A percentile compares a stretch with the other conserved stretches of the same genome.
phyloP scores from a whole-genome alignment of 2,329 filamentous ascomycete genomes.

The Phaeosphaeriaceae sp. region DNA sequence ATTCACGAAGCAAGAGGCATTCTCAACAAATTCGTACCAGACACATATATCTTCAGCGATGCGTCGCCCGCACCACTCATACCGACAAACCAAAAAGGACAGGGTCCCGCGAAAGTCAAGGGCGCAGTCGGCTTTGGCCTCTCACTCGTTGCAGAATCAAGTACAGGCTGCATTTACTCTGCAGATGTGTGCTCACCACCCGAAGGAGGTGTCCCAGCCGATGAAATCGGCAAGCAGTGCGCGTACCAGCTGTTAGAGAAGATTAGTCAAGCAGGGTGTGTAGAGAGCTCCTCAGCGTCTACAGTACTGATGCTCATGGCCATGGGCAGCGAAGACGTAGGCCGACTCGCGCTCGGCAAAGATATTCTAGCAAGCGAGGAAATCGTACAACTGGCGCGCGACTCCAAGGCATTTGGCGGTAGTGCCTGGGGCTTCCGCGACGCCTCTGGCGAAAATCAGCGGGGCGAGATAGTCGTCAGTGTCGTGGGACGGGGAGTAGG shows the following conservation, averaged over 20 bases:
- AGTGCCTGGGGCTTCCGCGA: slow-evolving; percentile 87
- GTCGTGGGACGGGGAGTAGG: slow-evolving; percentile 93
- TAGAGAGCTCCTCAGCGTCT: slow-evolving; percentile 71
- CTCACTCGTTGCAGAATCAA: slow-evolving; percentile 91
- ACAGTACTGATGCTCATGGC: slow-evolving; percentile 90
- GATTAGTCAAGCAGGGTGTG: slow-evolving; percentile 82
- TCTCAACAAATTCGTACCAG: slow-evolving; percentile 79
- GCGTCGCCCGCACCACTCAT: slow-evolving; percentile 66
- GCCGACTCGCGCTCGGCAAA: slow-evolving; percentile 79
- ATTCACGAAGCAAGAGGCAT: slow-evolving; percentile 89
- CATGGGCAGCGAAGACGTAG: slow-evolving; percentile 97
- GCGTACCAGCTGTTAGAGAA: slow-evolving; percentile 88
- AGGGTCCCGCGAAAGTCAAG: slow-evolving; percentile 58
- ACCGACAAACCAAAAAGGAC: slow-evolving; percentile 73
- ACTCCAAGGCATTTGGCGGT: slow-evolving; percentile 86
- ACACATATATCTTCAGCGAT: slow-evolving; percentile 86
- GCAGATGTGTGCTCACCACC: slow-evolving; percentile 80
- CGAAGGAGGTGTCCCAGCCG: slow-evolving; percentile 80
- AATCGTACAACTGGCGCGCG: slow-evolving; percentile 78
- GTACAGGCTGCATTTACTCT: slow-evolving; percentile 82
- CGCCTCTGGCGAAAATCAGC: slow-evolving; percentile 55
- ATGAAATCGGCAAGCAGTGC: slow-evolving; percentile 87
- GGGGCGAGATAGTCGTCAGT: slow-evolving; percentile 78
- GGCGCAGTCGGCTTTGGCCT: slow-evolving; percentile 91
- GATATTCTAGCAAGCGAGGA: slow-evolving; percentile 84